Percentiles rank a stretch among this genome's conserved stretches.
Conservation (phyloP, 2,329 filamentous ascomycete species). For the Diaporthe amygdali region DNA sequence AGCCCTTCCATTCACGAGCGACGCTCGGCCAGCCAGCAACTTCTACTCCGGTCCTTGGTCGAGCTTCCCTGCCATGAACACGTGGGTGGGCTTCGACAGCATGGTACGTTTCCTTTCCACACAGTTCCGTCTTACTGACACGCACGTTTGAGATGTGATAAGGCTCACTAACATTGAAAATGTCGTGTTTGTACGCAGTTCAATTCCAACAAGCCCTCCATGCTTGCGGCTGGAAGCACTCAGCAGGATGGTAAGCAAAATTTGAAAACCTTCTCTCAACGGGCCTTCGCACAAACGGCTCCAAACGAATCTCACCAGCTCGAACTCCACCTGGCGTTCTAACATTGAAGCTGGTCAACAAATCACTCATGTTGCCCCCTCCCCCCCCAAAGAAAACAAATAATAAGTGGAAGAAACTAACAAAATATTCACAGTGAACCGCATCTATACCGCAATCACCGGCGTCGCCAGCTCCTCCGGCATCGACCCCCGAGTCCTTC, state of each 20-base stretch:
- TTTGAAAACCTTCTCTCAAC: neutral
- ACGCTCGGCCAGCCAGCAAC: neutral
- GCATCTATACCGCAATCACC: constrained; percentile 38
- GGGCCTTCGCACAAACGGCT: neutral
- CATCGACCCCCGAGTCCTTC: constrained; percentile 43
- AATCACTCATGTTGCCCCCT: neutral
- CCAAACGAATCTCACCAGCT: neutral
- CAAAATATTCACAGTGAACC: constrained; percentile 28
- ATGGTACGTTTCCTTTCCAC: constrained; percentile 27
- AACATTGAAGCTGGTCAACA: too few species aligned
- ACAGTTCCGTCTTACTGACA: neutral
- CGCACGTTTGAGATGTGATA: rapidly evolving
- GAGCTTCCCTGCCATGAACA: constrained; percentile 37
- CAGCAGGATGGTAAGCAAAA: constrained; percentile 31
- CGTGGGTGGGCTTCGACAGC: constrained; percentile 40
- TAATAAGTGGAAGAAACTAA: neutral
- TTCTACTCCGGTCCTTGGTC: neutral
- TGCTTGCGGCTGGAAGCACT: constrained; percentile 38
- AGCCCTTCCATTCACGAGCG: neutral
- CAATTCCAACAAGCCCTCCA: constrained; percentile 39
- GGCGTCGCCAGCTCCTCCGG: constrained; percentile 35
- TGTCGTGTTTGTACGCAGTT: constrained; percentile 27
- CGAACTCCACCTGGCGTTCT: too few species aligned
- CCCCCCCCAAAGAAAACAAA: neutral
- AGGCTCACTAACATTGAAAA: neutral